These are phyloP conservation scores for Podila minutissima DNA, from an alignment of 192 early-diverging fungal genomes.

Conservation along the genomic window DNA sequence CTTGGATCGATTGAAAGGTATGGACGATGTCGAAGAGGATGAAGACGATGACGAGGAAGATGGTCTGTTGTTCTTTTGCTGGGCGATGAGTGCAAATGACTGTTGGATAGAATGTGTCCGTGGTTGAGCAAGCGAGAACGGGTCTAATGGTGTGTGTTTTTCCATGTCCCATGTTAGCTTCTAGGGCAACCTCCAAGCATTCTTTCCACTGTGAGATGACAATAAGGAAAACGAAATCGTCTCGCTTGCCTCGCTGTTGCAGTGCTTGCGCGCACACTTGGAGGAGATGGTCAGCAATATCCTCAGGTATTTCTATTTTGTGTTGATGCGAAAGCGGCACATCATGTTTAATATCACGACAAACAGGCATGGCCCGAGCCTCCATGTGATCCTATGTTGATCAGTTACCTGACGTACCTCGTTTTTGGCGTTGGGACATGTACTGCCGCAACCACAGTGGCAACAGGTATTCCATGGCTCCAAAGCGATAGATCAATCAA, in stretches of 20 bases:
- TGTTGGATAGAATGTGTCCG: conserved; percentile 24
- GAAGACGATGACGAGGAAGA: not conserved
- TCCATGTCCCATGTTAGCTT: not conserved
- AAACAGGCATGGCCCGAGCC: not conserved
- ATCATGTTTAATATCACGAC: not conserved
- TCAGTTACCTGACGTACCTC: conserved; percentile 29
- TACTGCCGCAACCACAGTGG: conserved; percentile 46
- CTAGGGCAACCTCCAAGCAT: not conserved
- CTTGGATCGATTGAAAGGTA: conserved; percentile 1
- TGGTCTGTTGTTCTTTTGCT: not conserved
- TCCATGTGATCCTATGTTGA: not conserved
- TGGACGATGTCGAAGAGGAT: not conserved
- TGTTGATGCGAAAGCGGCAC: not conserved
- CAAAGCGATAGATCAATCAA: too few relatives aligned
- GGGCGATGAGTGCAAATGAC: conserved; percentile 12
- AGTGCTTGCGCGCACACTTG: conserved; percentile 22
- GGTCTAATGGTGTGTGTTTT: conserved; percentile 10
- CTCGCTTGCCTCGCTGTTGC: conserved; percentile 26
- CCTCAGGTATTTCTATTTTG: conserved; percentile 38
- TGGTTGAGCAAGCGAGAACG: conserved; percentile 19
- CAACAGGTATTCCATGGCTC: conserved; percentile 28
- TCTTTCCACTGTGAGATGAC: not conserved
- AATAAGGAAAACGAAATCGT: not conserved
- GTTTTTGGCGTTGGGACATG: conserved; percentile 34
- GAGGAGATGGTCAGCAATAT: conserved; percentile 31